phyloP scores from a whole-genome alignment of 495 filamentous ascomycete species.

The Daldinia vernicosa region DNA sequence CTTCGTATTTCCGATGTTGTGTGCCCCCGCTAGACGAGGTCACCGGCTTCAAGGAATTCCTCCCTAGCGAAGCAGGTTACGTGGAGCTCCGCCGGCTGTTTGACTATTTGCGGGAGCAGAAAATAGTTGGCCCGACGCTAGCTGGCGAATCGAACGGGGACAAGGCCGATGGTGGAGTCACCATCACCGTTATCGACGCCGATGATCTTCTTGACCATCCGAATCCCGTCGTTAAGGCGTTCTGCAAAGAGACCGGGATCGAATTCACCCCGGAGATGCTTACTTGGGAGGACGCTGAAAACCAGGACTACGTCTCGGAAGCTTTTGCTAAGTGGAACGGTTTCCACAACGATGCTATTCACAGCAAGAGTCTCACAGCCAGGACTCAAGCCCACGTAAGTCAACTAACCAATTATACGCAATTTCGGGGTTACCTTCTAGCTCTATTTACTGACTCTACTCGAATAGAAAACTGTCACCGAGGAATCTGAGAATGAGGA shows the following conservation, averaged over 20 bases:
- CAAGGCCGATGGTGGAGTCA: conserved; percentile 41
- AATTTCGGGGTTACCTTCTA: background rate
- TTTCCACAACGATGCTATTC: conserved; percentile 93
- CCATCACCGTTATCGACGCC: conserved; percentile 90
- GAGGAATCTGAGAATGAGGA: conserved; percentile 74
- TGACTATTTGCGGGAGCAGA: conserved; percentile 74
- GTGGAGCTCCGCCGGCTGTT: conserved; percentile 84
- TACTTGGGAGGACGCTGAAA: conserved; percentile 77
- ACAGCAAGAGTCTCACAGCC: conserved; percentile 75
- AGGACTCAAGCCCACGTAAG: conserved; percentile 71
- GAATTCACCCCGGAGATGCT: conserved; percentile 79
- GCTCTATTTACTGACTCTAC: background rate
- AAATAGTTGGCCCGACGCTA: conserved; percentile 69
- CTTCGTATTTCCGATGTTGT: conserved; percentile 95
- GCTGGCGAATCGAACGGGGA: conserved; percentile 54
- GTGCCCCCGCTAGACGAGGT: conserved; percentile 80
- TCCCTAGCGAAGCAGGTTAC: conserved; percentile 88
- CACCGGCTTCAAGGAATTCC: conserved; percentile 88
- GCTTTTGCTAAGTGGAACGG: conserved; percentile 96
- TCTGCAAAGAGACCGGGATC: conserved; percentile 80
- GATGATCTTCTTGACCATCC: conserved; percentile 92
- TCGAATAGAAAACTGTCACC: conserved; percentile 49
- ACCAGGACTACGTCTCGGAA: conserved; percentile 67
- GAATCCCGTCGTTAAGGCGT: conserved; percentile 73
- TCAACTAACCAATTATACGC: conserved; percentile 26